Base-by-base conservation (phyloP, 805 yeast species). In the Kregervanrija pseudodelftensis region DNA sequence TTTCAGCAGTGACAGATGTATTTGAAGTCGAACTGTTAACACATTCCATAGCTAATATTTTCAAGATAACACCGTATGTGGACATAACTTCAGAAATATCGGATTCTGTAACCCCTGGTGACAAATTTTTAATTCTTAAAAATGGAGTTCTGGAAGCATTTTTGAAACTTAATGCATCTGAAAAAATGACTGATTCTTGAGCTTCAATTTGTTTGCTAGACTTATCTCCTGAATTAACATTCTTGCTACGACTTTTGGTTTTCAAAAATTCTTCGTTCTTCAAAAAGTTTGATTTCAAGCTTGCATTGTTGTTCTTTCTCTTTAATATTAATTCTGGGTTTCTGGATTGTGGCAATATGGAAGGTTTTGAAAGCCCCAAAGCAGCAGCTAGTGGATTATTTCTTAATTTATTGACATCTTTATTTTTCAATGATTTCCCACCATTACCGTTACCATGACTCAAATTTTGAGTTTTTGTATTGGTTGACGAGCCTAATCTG, bases 121-220 rank as follows among this genome's bases (percentile, higher is more conserved):
- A 55, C 8, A 68, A 41, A 43, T 68, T 68, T 12, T 44, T 45
- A 8, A 68, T 51, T 36, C 64, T 55, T 11, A 67, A 40, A 40
- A 65, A 55, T 22, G 49, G 52, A 8, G 54, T 49, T 5, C 41
- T 36, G 1, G 61, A 45, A 1, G 56, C 52, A 37, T 60, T 51
- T 44, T 54, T 59, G 37, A 65, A 51, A 11, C 36, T 53, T 17
- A 55, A 11, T 13, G 13, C 17, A 11, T 34, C 15, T 5, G 9
- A 12, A 12, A 11, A 15, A 30, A 11, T 36, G 15, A 17, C 42
- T 33, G 33, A 12, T 13, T 33, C 42, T 15, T n/a, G n/a, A 11
- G 36, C 8, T 10, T n/a, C 16, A 5, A n/a, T 7, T 33, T 39
- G 30, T n/a, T 8, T 15, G 15, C 15, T 32, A 4, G 16, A 8